A percentile compares a stretch with the other conserved stretches of the same genome.
Conservation (phyloP, 176 grass and related monocot genomes). For the Eragrostis curvula region DNA sequence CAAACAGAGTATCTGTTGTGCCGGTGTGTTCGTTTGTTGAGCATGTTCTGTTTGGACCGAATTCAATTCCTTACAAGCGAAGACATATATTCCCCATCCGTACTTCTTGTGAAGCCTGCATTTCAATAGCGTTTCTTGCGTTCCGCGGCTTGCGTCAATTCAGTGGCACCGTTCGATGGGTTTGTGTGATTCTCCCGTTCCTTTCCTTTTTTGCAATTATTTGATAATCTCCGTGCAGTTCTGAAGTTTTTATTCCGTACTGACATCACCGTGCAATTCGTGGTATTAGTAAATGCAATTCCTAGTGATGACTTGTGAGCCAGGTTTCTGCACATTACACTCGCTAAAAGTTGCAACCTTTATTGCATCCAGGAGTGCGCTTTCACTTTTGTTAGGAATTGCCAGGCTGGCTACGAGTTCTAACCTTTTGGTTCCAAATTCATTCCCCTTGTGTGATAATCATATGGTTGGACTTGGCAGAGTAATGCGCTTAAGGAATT, state of each 20-base stretch:
- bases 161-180: conserved; percentile 16
- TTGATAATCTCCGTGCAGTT: background rate
- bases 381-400: conserved; percentile 35
- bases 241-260: conserved; percentile 1
- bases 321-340: conserved; percentile 35
- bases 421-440: background rate
- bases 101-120: background rate
- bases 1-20: conserved; percentile 30
- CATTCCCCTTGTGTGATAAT: background rate
- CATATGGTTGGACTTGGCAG: conserved; percentile 20
- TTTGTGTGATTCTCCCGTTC: background rate
- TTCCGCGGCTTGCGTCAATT: background rate
- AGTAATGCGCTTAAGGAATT: conserved; percentile 54
- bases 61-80: conserved; percentile 55
- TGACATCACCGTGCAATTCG: background rate
- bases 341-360: conserved; percentile 31
- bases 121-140: background rate
- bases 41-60: conserved; percentile 38
- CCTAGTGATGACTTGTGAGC: conserved; percentile 24
- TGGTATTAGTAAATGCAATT: conserved; percentile 35
- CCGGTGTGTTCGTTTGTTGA: conserved; percentile 46
- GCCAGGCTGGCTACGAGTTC: conserved; percentile 19
- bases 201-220: background rate
- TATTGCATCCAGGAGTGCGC: conserved; percentile 16
- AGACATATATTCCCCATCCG: conserved; percentile 24